Evolutionary conservation across 2,329 filamentous ascomycete genomes (phyloP), one percentile per base, ranked within the genome.

Genomic region (Simplicillium aogashimaense): DNA sequence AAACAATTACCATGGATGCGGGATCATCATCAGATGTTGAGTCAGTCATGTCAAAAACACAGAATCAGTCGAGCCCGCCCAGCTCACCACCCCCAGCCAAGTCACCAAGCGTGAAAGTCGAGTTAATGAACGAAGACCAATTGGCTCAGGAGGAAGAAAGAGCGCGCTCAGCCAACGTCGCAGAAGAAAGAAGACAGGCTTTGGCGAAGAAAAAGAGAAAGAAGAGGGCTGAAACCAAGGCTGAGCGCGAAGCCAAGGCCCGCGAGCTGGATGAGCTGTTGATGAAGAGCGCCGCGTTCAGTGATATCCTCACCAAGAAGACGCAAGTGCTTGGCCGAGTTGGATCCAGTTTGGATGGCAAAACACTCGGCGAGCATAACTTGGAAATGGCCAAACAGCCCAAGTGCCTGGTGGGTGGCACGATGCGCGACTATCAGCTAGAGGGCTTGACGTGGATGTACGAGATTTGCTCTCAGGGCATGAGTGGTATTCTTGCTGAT

Each of bases 381-480:
- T 61, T 95, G 13, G 72, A 80, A 42, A 86, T 94, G 57, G 90
- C 89, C 0, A 72, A 83, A 45, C 92, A 98, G 55, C 92, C 92
- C 0, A 80, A 82, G 47, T 78, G 88, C 43, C 79, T 98, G 51
- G 80, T 82, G 1, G 87, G 87, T 5, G 92, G 92, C 2, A 83
- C 81, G 4, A 97, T 98, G 90, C 74, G 89, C 14, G 83, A 86
- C 46, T 98, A 98, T 55, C 92, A 98, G 52, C 66, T 98, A 0
- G 90, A 97, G 56, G 92, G 92, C 0, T 61, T 98, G 1, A 94
- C 94, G 1, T 98, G 92, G 92, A 81, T 98, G 68, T 94, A 84
- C 51, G 87, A 95, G 68, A 75, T 78, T 39, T 76, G 73, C 42
- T 62, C 71, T 2, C 92, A 95, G 53, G 89, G 89, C 10, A 76